Percentiles rank a stretch among this genome's conserved stretches.
Evolutionary conservation across 495 filamentous ascomycete genomes (phyloP).

Genomic region (Xylaria telfairii): DNA sequence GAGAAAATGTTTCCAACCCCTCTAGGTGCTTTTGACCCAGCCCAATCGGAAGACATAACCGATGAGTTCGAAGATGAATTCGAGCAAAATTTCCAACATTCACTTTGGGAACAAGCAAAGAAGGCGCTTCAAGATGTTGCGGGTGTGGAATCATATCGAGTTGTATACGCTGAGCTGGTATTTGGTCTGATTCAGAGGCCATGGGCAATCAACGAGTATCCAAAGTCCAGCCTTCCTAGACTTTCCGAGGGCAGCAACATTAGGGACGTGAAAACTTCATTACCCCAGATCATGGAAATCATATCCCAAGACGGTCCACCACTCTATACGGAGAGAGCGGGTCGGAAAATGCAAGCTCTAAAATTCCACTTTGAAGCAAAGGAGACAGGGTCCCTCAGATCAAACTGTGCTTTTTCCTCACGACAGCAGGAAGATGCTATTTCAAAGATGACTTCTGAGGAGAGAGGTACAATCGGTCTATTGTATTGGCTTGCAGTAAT

Average conservation of each 20-base stretch:
- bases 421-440: neutral
- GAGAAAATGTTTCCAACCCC: slow-evolving; percentile 8
- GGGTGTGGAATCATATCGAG: slow-evolving; percentile 50
- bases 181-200: slow-evolving; percentile 55
- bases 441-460: slow-evolving; percentile 28
- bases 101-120: slow-evolving; percentile 53
- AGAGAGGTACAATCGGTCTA: slow-evolving; percentile 49
- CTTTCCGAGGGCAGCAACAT: slow-evolving; percentile 12
- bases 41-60: slow-evolving; percentile 16
- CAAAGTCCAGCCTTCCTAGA: neutral
- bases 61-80: slow-evolving; percentile 27
- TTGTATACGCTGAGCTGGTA: slow-evolving; percentile 54
- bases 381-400: slow-evolving; percentile 29
- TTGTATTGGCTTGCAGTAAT: slow-evolving; percentile 59
- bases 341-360: slow-evolving; percentile 42
- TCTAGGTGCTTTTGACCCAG: neutral
- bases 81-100: slow-evolving; percentile 46
- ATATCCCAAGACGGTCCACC: slow-evolving; percentile 49
- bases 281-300: slow-evolving; percentile 33
- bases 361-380: slow-evolving; percentile 41
- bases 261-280: neutral
- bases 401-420: neutral
- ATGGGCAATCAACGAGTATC: slow-evolving; percentile 24
- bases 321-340: slow-evolving; percentile 46
- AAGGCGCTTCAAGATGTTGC: slow-evolving; percentile 44